Percentiles rank a stretch among this genome's conserved stretches.
phyloP scores from a whole-genome alignment of 2,329 filamentous ascomycete genomes.

The Xylariaceae sp. region DNA sequence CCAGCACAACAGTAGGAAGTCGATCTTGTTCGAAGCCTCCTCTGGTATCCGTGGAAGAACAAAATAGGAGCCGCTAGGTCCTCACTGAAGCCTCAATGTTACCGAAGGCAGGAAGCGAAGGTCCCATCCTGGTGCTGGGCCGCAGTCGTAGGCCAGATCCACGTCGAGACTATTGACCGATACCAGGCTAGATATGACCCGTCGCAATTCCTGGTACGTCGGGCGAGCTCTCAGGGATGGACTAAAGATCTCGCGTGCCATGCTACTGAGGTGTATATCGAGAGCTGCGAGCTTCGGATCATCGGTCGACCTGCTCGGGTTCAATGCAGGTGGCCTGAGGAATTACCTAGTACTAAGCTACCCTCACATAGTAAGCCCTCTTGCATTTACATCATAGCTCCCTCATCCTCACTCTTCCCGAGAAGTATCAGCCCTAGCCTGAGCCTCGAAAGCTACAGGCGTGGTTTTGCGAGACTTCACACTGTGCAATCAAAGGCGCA shows the following conservation, averaged over 20 bases:
- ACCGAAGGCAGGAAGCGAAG: constrained; percentile 7
- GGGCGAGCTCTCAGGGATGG: constrained; percentile 10
- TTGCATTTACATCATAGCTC: no score
- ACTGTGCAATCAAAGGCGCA: no score
- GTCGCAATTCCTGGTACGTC: constrained; percentile 17
- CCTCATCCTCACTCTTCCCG: no score
- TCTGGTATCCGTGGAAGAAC: constrained; percentile 15
- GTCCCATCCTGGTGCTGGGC: constrained; percentile 25
- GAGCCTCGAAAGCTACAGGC: no score
- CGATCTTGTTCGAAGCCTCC: constrained; percentile 21
- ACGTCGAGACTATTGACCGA: background rate
- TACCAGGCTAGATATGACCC: constrained; percentile 8
- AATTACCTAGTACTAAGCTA: no score
- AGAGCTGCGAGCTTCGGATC: constrained; percentile 19
- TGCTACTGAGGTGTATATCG: constrained; percentile 14
- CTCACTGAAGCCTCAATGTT: background rate
- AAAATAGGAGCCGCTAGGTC: background rate
- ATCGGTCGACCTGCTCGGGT: constrained; percentile 17
- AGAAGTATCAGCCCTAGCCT: no score
- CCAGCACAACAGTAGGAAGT: no score
- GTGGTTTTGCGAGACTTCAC: no score
- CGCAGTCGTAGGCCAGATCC: constrained; percentile 15
- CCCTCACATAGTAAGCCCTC: no score
- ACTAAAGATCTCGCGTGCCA: constrained; percentile 14
- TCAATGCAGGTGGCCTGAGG: no score